Base-by-base conservation (phyloP, 768 basidiomycete genomes). In the Kwoniella shandongensis region DNA sequence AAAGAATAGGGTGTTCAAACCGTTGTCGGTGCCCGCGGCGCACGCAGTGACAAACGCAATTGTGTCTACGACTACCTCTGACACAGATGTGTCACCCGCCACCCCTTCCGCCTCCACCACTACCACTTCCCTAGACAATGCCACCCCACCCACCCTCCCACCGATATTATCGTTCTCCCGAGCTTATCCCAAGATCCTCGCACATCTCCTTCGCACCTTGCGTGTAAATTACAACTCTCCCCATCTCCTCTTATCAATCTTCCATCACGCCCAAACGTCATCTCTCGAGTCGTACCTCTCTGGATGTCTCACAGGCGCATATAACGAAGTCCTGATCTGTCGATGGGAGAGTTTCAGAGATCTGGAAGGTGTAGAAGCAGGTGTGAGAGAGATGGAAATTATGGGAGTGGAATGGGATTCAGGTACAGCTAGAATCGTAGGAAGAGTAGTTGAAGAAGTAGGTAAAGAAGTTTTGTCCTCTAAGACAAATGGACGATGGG, bases 291-390 rank as follows among this genome's bases (percentile, higher is more conserved):
- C 88, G 4, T 97, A 89, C 74, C 86, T 93, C 27, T 86, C 86
- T 66, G 93, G 92, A 2, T 97, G 93, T 76, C 87, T 89, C 10
- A 88, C 91, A 0, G 81, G 81, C 10, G 88, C 86, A 0, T 96
- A 94, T 77, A 91, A 92, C 75, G 90, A 94, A 72, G 81, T 92
- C 18, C 83, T 97, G 25, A 80, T 83, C 67, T 90, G 88, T n/a
- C 84, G 84, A 18, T 97, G 93, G 93, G 77, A 79, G 7, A 84
- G 81, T 53, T 89, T 93, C 79, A 83, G 83, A n/a, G 90, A 94
- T 77, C 77, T 92, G 32, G 81, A 82, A 44, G 88, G 87, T 25
- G 85, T 91, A 0, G 82, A 83, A 50, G 81, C 83, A 18, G 84
- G 86, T 4, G 76, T 94, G 17, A 81, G 85, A 56, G 91, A 93